Evolutionary conservation across 208 protist genomes (phyloP).

Genomic region (Leishmania major): DNA sequence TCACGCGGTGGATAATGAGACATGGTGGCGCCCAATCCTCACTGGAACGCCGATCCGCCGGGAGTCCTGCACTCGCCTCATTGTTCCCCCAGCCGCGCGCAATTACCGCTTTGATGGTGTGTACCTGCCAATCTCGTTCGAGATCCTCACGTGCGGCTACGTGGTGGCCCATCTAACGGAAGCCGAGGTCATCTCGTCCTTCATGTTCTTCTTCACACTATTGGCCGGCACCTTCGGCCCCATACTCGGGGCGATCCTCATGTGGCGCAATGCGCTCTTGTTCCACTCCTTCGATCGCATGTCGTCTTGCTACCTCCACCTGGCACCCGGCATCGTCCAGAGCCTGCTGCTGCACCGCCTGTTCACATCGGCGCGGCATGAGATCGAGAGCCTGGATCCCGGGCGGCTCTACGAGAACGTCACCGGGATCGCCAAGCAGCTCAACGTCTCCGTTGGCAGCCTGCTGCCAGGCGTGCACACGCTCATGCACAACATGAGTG

Average conservation of each 20-base stretch:
- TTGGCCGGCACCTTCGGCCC: constrained; percentile 62
- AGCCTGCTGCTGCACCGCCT: constrained; percentile 57
- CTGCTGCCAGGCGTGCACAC: constrained; percentile 30
- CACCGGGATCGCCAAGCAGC: constrained; percentile 20
- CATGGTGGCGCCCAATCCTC: constrained; percentile 25
- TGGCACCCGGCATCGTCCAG: constrained; percentile 57
- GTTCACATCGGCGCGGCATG: constrained; percentile 46
- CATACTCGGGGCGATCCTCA: constrained; percentile 59
- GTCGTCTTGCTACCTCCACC: constrained; percentile 71
- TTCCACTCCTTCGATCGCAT: constrained; percentile 77
- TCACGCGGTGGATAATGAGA: constrained; percentile 4
- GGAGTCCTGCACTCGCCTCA: constrained; percentile 22
- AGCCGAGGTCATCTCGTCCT: constrained; percentile 47
- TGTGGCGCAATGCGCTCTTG: constrained; percentile 76
- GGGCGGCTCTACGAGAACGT: constrained; percentile 34
- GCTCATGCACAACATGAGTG: constrained; percentile 17
- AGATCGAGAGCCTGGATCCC: constrained; percentile 43
- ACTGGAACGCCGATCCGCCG: constrained; percentile 18
- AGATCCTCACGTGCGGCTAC: constrained; percentile 49
- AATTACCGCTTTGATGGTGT: constrained; percentile 40
- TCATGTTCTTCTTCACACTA: constrained; percentile 59
- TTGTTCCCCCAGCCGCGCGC: constrained; percentile 17
- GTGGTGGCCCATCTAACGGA: constrained; percentile 39
- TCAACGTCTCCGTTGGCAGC: constrained; percentile 25
- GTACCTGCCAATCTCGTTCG: constrained; percentile 48